phyloP scores from a whole-genome alignment of 2,329 filamentous ascomycete genomes.

The Ceratocystis cubensis region DNA sequence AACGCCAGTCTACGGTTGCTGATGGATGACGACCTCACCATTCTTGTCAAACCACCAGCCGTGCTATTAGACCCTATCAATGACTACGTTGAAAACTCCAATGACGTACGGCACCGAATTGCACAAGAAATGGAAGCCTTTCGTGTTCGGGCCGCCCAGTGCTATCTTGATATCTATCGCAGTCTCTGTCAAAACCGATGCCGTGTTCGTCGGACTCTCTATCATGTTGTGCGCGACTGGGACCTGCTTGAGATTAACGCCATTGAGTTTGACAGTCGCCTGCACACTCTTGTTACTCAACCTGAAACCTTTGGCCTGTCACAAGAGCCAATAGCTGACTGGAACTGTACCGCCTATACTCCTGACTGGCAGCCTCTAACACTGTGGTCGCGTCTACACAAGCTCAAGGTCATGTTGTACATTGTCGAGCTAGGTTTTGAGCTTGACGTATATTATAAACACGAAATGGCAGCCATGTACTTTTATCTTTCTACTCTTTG shows the following conservation, averaged over 20 bases:
- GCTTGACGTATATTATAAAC: constrained; percentile 72
- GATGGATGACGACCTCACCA: constrained; percentile 68
- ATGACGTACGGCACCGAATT: constrained; percentile 61
- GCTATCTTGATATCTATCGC: constrained; percentile 72
- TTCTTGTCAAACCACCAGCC: constrained; percentile 60
- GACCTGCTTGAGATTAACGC: constrained; percentile 55
- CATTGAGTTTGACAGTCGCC: constrained; percentile 57
- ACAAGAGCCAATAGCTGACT: constrained; percentile 34
- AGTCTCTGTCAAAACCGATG: constrained; percentile 83
- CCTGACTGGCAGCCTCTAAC: constrained; percentile 26
- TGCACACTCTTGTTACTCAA: constrained; percentile 46
- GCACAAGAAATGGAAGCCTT: constrained; percentile 61
- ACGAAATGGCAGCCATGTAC: constrained; percentile 82
- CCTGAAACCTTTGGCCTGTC: constrained; percentile 39
- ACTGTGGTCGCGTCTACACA: constrained; percentile 83
- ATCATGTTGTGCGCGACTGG: constrained; percentile 71
- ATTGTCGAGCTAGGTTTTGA: constrained; percentile 90
- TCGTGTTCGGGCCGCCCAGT: constrained; percentile 47
- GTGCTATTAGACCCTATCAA: constrained; percentile 59
- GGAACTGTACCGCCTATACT: constrained; percentile 32
- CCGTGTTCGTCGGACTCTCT: constrained; percentile 77
- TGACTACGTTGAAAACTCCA: constrained; percentile 61
- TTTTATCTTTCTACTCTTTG: constrained; percentile 55
- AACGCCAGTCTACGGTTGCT: constrained; percentile 58
- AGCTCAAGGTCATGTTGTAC: constrained; percentile 76